Base-by-base conservation (phyloP, 805 yeast genomes). In the Maudiozyma barnettii region DNA sequence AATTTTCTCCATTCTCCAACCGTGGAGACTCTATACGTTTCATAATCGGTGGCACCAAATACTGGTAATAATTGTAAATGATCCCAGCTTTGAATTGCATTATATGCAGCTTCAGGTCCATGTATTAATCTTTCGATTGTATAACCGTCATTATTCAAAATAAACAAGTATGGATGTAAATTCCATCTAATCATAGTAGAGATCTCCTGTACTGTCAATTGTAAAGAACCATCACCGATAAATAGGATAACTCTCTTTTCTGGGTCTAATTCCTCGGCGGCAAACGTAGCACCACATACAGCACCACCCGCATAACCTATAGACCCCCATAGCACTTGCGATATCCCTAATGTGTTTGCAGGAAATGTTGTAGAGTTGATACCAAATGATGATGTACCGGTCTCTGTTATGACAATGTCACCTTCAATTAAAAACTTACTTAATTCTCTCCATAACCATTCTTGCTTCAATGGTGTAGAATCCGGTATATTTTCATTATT, bases 281-380 rank as follows among this genome's bases (percentile, higher is more conserved):
- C 82, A 64, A 77, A 72, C 13, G 73, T 73, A n/a, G 84, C 83
- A 56, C 84, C 83, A 43, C 74, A 61, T 10, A 78, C 68, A 22
- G 82, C 75, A 56, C 83, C 83, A 33, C 76, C 74, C 9, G 83
- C 67, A 62, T 63, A 78, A 50, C 84, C 84, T 60, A 79, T 79
- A 19, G 83, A 78, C 49, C 84, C 83, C 81, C 82, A 79, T 53
- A 79, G 65, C 21, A 78, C 82, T 67, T 79, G 84, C 39, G 83
- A 77, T 46, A 79, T 78, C 58, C 82, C 83, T 43, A 71, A 63
- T 21, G 75, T 70, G 53, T 73, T 62, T 43, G 66, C 58, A 45
- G 83, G 83, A 74, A 75, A 78, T 57, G 73, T 72, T 12, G 82
- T 68, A 56, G 74, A 76, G 41, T 75, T 70, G 48, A 79, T 73